Evolutionary conservation across 148 eudicot genomes (phyloP).

Genomic region (Amaranthus palmeri): DNA sequence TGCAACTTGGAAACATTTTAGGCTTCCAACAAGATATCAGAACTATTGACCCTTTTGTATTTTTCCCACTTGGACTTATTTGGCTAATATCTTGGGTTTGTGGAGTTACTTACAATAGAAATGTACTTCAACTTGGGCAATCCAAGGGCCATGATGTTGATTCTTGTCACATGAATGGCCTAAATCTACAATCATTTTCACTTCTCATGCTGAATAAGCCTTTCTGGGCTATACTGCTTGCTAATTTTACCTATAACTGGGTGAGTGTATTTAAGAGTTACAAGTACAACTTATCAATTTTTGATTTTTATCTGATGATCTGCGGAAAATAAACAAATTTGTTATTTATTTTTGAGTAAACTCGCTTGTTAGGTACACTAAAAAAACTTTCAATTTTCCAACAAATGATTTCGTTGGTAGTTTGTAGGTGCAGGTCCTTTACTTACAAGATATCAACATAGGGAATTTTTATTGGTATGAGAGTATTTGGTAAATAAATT

Average conservation of each 20-base stretch:
- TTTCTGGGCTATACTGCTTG: constrained; percentile 82
- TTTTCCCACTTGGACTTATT: constrained; percentile 67
- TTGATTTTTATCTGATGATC: too few relatives aligned
- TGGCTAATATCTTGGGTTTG: constrained; percentile 62
- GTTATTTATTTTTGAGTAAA: too few relatives aligned
- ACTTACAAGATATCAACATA: too few relatives aligned
- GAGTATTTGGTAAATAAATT: too few relatives aligned
- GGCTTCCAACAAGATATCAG: constrained; percentile 67
- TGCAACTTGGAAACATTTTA: constrained; percentile 82
- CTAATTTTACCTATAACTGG: constrained; percentile 89
- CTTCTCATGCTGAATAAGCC: constrained; percentile 64
- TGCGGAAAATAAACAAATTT: too few relatives aligned
- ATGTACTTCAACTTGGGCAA: constrained; percentile 58
- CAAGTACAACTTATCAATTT: too few relatives aligned
- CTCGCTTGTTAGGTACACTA: too few relatives aligned
- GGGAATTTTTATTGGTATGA: too few relatives aligned
- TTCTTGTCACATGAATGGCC: constrained; percentile 24
- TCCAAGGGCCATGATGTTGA: constrained; percentile 33
- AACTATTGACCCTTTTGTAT: constrained; percentile 58
- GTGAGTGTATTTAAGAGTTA: constrained; percentile 22
- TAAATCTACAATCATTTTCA: constrained; percentile 29
- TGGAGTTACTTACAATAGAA: constrained; percentile 62
- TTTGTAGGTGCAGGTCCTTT: too few relatives aligned
- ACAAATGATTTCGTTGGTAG: too few relatives aligned
- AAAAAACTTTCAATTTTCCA: too few relatives aligned